Evolutionary conservation across 164 flowering plant species (phyloP).

Genomic region (Amborella trichopoda): DNA sequence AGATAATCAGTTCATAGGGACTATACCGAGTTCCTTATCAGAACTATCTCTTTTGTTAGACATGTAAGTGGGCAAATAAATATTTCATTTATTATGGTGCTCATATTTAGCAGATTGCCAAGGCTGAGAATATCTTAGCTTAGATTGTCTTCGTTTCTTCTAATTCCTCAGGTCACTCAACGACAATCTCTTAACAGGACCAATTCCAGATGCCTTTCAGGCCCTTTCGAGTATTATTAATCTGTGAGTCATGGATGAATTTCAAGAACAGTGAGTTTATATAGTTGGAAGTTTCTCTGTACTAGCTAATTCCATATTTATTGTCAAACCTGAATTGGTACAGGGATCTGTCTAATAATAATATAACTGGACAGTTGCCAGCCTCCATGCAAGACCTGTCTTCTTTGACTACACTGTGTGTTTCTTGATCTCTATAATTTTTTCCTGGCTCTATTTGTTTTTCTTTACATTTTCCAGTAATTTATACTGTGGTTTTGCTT

Average conservation of each 20-base stretch:
- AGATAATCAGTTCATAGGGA: constrained; percentile 72
- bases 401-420: constrained; percentile 62
- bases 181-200: constrained; percentile 49
- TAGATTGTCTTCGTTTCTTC: constrained; percentile 2
- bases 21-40: constrained; percentile 65
- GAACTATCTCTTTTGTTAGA: constrained; percentile 34
- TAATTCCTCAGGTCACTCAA: constrained; percentile 54
- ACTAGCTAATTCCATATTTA: not conserved
- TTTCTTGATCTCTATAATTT: constrained; percentile 2
- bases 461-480: not conserved
- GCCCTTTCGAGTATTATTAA: constrained; percentile 40
- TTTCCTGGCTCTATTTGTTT: not conserved
- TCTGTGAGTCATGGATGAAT: constrained; percentile 32
- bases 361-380: constrained; percentile 68
- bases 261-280: not conserved
- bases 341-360: constrained; percentile 82
- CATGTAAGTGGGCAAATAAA: constrained; percentile 32
- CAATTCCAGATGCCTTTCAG: constrained; percentile 61
- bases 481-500: constrained; percentile 7
- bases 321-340: constrained; percentile 8
- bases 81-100: not conserved
- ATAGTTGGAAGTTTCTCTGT: not conserved
- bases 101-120: no score
- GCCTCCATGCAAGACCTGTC: constrained; percentile 40
- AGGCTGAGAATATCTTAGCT: no score